Base-by-base conservation (phyloP, 2,329 filamentous ascomycete genomes). In the Ceratocystis harringtonii region DNA sequence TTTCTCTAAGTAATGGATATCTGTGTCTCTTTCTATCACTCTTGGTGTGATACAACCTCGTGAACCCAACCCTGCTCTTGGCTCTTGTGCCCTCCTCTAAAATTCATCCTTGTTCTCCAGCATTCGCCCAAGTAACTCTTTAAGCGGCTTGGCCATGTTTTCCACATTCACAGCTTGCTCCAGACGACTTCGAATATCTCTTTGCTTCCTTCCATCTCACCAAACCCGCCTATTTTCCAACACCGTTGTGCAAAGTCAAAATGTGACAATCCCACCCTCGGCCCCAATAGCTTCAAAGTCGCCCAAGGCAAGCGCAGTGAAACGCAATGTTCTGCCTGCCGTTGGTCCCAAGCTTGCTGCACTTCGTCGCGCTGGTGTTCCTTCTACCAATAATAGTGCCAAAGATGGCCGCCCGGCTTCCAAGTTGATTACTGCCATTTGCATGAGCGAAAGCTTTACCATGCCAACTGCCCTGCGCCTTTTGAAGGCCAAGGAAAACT, bases 391-490 rank as follows among this genome's bases (percentile, higher is more conserved):
- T 2, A 12, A 50, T 15, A 19, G 25, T 19, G 6, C 30, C 32
- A 60, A 43, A 8, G 28, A 63, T 12, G 43, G 55, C 55, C 58
- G n/a, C 15, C 19, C 58, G 2, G 17, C 50, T 25, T 41, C 61
- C 7, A 61, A 65, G 70, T 43, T 66, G 17, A 80, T 86, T 68
- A 82, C 77, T 68, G 84, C 84, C 19, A 80, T 84, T 41, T 86
- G 83, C 69, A 77, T 86, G 15, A 82, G 83, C 65, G 84, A 86
- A 71, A 78, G 81, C 45, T 87, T 86, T 73, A 79, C 84, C 71
- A 86, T 86, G 84, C 77, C 80, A 17, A 70, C 75, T n/a, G 83
- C 85, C 1, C 76, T 81, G 61, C 78, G 81, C 61, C 81, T 84
- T 10, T 74, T 87, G 12, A 77, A 78, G 28, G 77, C 79, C 43